Conservation (phyloP, 2,329 filamentous ascomycete species). For the Fusarium sp. region DNA sequence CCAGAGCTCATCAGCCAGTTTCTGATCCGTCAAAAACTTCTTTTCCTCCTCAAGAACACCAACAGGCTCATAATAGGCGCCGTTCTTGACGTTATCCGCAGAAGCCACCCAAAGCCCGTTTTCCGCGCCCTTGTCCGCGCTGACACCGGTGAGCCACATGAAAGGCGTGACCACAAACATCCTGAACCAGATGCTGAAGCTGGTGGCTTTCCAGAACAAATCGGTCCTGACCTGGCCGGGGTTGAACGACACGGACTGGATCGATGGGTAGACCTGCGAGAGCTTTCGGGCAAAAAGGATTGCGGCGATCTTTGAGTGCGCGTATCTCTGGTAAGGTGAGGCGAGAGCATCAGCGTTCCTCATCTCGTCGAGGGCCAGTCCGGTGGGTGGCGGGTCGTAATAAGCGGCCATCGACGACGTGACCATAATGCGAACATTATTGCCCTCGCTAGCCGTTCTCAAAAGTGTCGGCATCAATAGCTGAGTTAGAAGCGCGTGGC, state of each 20-base stretch:
- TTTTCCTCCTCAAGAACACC: slow-evolving; percentile 1
- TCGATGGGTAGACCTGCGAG: background rate
- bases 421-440: background rate
- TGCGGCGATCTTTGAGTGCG: background rate
- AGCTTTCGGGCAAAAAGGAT: slow-evolving; percentile 1
- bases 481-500: background rate
- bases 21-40: slow-evolving; percentile 6
- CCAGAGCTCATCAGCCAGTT: background rate
- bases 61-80: slow-evolving; percentile 8
- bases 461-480: background rate
- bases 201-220: no score
- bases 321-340: slow-evolving; percentile 5
- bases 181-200: no score
- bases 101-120: no score
- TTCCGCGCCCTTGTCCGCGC: no score
- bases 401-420: background rate
- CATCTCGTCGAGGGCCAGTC: background rate
- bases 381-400: background rate
- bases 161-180: no score
- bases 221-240: no score
- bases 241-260: no score
- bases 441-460: background rate
- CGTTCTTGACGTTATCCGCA: background rate
- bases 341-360: background rate
- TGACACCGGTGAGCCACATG: no score